phyloP scores from a whole-genome alignment of 495 filamentous ascomycete species.

The Lasiosphaeria miniovina region DNA sequence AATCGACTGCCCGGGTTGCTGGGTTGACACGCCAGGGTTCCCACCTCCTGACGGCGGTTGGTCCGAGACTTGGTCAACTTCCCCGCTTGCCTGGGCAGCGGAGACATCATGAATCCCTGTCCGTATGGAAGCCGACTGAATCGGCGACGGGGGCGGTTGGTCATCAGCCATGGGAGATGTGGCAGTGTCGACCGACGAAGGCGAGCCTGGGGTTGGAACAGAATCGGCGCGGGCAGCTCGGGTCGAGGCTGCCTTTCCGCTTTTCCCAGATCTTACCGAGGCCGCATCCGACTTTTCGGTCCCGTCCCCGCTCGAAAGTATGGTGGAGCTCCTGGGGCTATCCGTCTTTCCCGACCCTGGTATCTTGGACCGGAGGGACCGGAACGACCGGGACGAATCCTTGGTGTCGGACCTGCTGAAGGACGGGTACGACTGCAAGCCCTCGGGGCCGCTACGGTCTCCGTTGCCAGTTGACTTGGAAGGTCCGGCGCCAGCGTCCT shows the following conservation, averaged over 20 bases:
- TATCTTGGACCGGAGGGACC: conserved; percentile 63
- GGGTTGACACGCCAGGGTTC: conserved; percentile 41
- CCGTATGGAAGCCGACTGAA: conserved; percentile 69
- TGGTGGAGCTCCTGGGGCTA: conserved; percentile 75
- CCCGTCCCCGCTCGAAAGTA: conserved; percentile 58
- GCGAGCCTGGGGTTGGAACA: conserved; percentile 41
- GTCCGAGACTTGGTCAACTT: conserved; percentile 96
- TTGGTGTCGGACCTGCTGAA: conserved; percentile 93
- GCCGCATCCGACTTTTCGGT: conserved; percentile 70
- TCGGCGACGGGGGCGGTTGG: conserved; percentile 84
- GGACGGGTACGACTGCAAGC: conserved; percentile 77
- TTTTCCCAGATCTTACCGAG: conserved; percentile 66
- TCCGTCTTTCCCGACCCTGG: conserved; percentile 60
- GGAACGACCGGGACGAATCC: conserved; percentile 88
- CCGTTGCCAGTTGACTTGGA: conserved; percentile 37
- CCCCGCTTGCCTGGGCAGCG: conserved; percentile 77
- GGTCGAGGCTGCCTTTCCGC: conserved; percentile 48
- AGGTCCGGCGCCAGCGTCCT: conserved; percentile 52
- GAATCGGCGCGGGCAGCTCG: conserved; percentile 38
- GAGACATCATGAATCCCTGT: conserved; percentile 72
- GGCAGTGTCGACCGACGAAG: conserved; percentile 35
- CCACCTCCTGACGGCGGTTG: conserved; percentile 68
- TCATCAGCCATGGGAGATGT: conserved; percentile 48
- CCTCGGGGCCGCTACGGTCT: conserved; percentile 34
- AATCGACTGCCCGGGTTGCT: conserved; percentile 70